Evolutionary conservation across 2,329 filamentous ascomycete species (phyloP).

Genomic region (Pezicula rhizophila): DNA sequence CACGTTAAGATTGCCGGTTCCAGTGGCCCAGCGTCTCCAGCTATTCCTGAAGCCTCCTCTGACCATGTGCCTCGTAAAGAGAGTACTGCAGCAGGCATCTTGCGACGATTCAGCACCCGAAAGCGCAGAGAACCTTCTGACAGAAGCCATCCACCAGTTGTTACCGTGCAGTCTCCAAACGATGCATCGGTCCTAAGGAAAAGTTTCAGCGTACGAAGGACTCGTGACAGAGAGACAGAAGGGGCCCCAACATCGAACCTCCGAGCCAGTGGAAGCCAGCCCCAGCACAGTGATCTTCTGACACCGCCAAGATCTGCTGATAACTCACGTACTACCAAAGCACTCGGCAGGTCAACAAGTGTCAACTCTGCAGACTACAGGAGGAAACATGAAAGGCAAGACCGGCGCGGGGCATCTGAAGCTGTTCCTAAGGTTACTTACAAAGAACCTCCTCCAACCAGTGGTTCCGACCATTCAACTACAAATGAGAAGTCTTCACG

Average conservation of each 20-base stretch:
- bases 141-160: conserved; percentile 60
- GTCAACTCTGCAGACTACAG: conserved; percentile 84
- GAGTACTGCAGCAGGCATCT: conserved; percentile 74
- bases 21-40: conserved; percentile 38
- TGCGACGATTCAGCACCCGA: conserved; percentile 87
- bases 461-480: conserved; percentile 70
- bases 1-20: conserved; percentile 51
- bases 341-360: conserved; percentile 79
- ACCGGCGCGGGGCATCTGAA: conserved; percentile 39
- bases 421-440: conserved; percentile 40
- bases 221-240: conserved; percentile 42
- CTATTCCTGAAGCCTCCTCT: conserved; percentile 49
- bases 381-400: conserved; percentile 51
- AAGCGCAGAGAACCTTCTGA: conserved; percentile 60
- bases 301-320: conserved; percentile 64
- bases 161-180: conserved; percentile 73
- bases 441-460: conserved; percentile 67
- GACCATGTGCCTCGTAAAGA: conserved; percentile 72
- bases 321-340: conserved; percentile 56
- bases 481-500: conserved; percentile 43
- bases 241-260: conserved; percentile 40
- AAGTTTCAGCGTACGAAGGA: conserved; percentile 77
- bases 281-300: conserved; percentile 72
- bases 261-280: conserved; percentile 56
- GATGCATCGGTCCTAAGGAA: conserved; percentile 68